Percentiles rank a stretch among this genome's conserved stretches.
Conservation (phyloP, 23 red algal genomes). For the Cyanidiococcus yangmingshanensis region DNA sequence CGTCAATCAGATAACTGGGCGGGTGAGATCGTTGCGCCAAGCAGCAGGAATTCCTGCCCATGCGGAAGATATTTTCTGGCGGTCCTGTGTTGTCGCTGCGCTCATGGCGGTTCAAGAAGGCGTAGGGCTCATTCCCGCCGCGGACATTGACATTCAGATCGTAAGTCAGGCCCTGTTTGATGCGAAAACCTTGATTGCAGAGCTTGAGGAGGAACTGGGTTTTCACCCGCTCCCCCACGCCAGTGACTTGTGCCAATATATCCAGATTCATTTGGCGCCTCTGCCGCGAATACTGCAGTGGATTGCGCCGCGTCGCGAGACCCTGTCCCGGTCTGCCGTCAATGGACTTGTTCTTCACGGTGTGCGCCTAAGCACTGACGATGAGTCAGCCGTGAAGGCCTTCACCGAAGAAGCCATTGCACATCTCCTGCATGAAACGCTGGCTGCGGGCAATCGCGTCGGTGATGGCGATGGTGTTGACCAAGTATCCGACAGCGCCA, state of each 20-base stretch:
- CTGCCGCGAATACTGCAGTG: not conserved
- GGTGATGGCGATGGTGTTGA: not conserved
- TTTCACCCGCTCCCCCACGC: conserved; percentile 8
- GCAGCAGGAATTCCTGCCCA: not conserved
- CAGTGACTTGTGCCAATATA: not conserved
- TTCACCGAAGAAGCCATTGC: not conserved
- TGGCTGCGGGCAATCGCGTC: not conserved
- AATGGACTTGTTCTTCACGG: not conserved
- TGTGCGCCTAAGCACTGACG: not conserved
- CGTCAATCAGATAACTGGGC: not conserved
- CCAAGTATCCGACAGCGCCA: not conserved
- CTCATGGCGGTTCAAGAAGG: not conserved
- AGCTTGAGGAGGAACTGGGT: not conserved
- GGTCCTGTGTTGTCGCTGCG: not conserved
- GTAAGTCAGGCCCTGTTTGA: conserved; percentile 13
- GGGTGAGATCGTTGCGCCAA: not conserved
- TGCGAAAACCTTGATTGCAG: not conserved
- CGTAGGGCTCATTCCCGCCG: not conserved
- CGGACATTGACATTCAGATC: not conserved
- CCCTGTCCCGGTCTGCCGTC: not conserved
- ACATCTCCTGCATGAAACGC: not conserved
- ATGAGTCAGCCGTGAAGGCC: not conserved
- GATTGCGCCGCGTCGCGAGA: not conserved
- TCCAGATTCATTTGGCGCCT: not conserved
- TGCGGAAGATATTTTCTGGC: not conserved